These are phyloP conservation scores for Platismatia glauca DNA, from an alignment of 495 filamentous ascomycete genomes.

Conservation along the genomic window DNA sequence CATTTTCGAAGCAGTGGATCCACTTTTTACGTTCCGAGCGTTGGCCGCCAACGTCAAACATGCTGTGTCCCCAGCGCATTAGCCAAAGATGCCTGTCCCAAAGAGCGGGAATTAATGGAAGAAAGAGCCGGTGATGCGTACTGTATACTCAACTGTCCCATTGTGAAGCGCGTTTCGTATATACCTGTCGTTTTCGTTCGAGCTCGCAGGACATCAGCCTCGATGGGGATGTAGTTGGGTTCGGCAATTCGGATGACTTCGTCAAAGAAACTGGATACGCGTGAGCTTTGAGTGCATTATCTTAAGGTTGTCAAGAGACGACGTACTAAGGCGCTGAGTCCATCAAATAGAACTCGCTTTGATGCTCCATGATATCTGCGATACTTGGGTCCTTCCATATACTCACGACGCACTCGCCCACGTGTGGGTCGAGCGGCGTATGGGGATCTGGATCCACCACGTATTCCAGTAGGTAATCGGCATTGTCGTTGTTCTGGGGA, in stretches of 20 bases:
- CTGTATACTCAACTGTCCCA: constrained; percentile 99
- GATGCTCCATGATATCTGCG: constrained; percentile 76
- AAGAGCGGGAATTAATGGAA: not conserved
- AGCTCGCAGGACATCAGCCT: constrained; percentile 87
- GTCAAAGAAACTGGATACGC: constrained; percentile 73
- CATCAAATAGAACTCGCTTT: constrained; percentile 98
- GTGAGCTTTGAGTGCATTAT: not conserved
- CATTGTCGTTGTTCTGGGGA: constrained; percentile 61
- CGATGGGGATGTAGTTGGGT: constrained; percentile 77
- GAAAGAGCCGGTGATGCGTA: constrained; percentile 40
- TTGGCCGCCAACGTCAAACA: constrained; percentile 98
- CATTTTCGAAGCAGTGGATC: constrained; percentile 99
- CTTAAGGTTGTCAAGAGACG: not conserved
- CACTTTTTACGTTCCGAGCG: constrained; percentile 97
- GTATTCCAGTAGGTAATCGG: constrained; percentile 77
- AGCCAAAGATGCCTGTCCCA: constrained; percentile 19
- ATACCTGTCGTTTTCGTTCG: constrained; percentile 99
- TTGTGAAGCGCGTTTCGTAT: constrained; percentile 94
- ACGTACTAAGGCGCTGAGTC: constrained; percentile 97
- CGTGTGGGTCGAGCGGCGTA: constrained; percentile 63
- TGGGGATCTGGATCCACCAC: constrained; percentile 83
- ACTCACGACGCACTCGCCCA: constrained; percentile 73
- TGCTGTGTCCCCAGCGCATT: constrained; percentile 44
- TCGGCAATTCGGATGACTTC: constrained; percentile 80
- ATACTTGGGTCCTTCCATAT: constrained; percentile 88